phyloP scores from a whole-genome alignment of 148 eudicot genomes.

The Chenopodium quinoa region DNA sequence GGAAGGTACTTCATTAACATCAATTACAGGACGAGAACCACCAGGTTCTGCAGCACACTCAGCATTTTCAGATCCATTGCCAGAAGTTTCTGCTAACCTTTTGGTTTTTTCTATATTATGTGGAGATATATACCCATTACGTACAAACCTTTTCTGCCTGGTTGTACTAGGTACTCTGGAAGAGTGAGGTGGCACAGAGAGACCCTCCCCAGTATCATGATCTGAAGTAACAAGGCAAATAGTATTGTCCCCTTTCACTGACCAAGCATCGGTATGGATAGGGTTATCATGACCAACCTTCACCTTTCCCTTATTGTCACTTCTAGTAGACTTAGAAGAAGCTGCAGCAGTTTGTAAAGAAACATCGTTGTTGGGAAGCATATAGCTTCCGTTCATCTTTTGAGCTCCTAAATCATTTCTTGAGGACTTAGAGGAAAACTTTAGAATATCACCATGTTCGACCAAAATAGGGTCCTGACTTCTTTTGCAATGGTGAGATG shows the following conservation, averaged over 20 bases:
- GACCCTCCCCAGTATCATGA: slow-evolving; percentile 26
- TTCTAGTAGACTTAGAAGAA: slow-evolving; percentile 18
- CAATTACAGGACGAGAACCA: slow-evolving; percentile 31
- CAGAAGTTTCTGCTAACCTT: slow-evolving; percentile 37
- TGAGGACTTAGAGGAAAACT: slow-evolving; percentile 20
- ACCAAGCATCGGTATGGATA: slow-evolving; percentile 27
- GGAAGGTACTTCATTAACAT: slow-evolving; percentile 38
- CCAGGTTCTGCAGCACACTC: slow-evolving; percentile 27
- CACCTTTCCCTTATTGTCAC: slow-evolving; percentile 40
- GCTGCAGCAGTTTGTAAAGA: slow-evolving; percentile 21
- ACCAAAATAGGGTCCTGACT: not conserved
- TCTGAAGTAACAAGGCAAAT: slow-evolving; percentile 19
- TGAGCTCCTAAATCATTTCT: slow-evolving; percentile 19
- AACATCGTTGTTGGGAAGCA: slow-evolving; percentile 18
- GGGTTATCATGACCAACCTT: slow-evolving; percentile 34
- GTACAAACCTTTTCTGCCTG: slow-evolving; percentile 59
- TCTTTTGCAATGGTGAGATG: slow-evolving; percentile 10
- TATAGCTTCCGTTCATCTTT: slow-evolving; percentile 25
- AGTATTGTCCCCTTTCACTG: slow-evolving; percentile 22
- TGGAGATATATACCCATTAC: slow-evolving; percentile 88
- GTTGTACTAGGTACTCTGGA: slow-evolving; percentile 28
- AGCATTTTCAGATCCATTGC: slow-evolving; percentile 19
- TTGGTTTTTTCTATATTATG: slow-evolving; percentile 64
- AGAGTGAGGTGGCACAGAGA: slow-evolving; percentile 30
- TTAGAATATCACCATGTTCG: slow-evolving; percentile 18